phyloP scores from a whole-genome alignment of 106 monocot species.

The Dioscorea dumetorum region DNA sequence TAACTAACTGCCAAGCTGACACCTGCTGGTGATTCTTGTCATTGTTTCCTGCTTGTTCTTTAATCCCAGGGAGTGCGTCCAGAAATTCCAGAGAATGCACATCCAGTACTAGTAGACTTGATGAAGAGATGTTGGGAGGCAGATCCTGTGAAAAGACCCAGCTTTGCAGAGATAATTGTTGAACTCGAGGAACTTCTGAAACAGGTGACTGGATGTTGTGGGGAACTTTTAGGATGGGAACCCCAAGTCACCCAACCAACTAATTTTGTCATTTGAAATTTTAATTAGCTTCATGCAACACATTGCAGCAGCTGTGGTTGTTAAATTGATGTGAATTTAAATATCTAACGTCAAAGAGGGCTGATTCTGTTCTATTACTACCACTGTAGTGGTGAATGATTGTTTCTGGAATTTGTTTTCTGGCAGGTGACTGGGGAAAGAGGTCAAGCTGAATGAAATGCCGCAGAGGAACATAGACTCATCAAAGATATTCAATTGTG shows the following conservation, averaged over 20 bases:
- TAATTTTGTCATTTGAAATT: neutral
- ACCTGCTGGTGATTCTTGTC: neutral
- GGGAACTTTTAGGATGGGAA: neutral
- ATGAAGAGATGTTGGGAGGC: conserved; percentile 87
- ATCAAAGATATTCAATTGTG: neutral
- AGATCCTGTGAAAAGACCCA: conserved; percentile 57
- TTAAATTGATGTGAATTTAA: too few species aligned
- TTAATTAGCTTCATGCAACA: too few species aligned
- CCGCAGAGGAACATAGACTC: neutral
- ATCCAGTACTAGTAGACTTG: conserved; percentile 60
- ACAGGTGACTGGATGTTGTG: conserved; percentile 32
- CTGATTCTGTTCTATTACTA: too few species aligned
- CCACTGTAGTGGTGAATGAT: too few species aligned
- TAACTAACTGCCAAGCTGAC: too few species aligned
- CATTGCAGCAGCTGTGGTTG: too few species aligned
- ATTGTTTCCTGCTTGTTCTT: neutral
- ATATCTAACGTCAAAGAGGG: too few species aligned
- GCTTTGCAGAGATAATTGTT: conserved; percentile 51
- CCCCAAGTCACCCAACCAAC: neutral
- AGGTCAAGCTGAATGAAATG: neutral
- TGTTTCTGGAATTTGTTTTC: neutral
- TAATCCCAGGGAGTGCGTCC: conserved; percentile 65
- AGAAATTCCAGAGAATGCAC: conserved; percentile 39
- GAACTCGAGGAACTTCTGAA: conserved; percentile 70
- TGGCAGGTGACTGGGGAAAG: neutral